phyloP scores from a whole-genome alignment of 345 rosid species.

The Acer yangbiense region DNA sequence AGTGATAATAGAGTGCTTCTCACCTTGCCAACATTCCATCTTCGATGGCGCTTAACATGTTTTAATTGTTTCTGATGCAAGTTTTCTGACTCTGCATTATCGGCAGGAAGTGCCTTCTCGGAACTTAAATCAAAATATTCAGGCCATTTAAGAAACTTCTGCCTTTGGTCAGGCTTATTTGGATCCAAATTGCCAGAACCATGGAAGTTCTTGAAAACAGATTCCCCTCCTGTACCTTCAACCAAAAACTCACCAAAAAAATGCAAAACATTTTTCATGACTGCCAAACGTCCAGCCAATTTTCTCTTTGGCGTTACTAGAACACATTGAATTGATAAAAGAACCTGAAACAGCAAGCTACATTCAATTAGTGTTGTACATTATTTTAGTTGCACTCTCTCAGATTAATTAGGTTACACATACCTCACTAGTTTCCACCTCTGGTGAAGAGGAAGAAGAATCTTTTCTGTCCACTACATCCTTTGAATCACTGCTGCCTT shows the following conservation, averaged over 20 bases:
- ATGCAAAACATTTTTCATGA: conserved; percentile 81
- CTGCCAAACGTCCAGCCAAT: conserved; percentile 83
- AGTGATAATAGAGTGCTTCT: conserved; percentile 7
- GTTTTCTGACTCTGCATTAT: conserved; percentile 51
- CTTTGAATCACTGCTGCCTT: conserved; percentile 62
- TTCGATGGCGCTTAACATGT: conserved; percentile 79
- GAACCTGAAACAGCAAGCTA: conserved; percentile 58
- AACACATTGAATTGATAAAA: conserved; percentile 73
- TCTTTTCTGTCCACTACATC: conserved; percentile 59
- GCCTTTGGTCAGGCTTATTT: conserved; percentile 61
- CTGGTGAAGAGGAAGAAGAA: conserved; percentile 57
- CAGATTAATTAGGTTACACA: conserved; percentile 15
- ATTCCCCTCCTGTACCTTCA: conserved; percentile 90
- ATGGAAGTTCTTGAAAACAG: conserved; percentile 73
- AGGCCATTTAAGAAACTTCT: conserved; percentile 59
- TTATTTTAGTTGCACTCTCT: conserved; percentile 16
- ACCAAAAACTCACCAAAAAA: conserved; percentile 90
- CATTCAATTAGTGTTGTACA: conserved; percentile 21
- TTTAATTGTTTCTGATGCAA: conserved; percentile 50
- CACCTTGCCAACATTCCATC: conserved; percentile 93
- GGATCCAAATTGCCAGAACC: conserved; percentile 50
- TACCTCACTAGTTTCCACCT: conserved; percentile 80
- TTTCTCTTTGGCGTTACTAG: conserved; percentile 92
- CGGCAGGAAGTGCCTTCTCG: conserved; percentile 47
- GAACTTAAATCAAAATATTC: conserved; percentile 39